A percentile compares a stretch with the other conserved stretches of the same genome.
phyloP scores from a whole-genome alignment of 2,329 filamentous ascomycete species.

The Exophiala spinifera region DNA sequence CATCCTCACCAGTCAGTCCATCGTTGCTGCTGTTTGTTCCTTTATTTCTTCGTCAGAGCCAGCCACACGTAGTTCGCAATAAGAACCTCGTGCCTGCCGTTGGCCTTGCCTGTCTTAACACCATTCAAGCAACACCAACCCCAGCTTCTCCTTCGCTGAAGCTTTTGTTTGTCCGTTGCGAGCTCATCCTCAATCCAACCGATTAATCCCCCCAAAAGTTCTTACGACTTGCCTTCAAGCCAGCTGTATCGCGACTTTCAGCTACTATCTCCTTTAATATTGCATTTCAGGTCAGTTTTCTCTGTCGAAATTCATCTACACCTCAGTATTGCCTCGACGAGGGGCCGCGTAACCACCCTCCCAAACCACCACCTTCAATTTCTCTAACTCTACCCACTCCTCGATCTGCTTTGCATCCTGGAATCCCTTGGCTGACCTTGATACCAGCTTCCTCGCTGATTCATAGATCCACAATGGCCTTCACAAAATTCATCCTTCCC shows the following conservation, averaged over 20 bases:
- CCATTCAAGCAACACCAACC: conserved; percentile 19
- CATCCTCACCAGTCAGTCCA: conserved; percentile 25
- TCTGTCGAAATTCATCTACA: neutral
- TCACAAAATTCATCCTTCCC: conserved; percentile 56
- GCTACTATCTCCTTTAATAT: conserved; percentile 28
- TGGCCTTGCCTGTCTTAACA: conserved; percentile 20
- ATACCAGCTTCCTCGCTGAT: conserved; percentile 20
- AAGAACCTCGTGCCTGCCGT: conserved; percentile 27
- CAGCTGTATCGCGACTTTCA: conserved; percentile 13
- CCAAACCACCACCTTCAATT: too few relatives aligned
- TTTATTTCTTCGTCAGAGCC: conserved; percentile 31
- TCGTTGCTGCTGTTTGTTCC: conserved; percentile 36
- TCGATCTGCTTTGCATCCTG: conserved; percentile 1
- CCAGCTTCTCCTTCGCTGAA: conserved; percentile 27
- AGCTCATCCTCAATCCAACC: conserved; percentile 17
- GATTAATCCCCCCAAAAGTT: conserved; percentile 25
- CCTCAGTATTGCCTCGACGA: neutral
- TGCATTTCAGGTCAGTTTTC: conserved; percentile 29
- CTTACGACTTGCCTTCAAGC: conserved; percentile 19
- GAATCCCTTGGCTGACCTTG: conserved; percentile 17
- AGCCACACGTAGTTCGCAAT: conserved; percentile 26
- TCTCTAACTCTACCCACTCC: conserved; percentile 1
- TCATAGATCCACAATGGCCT: conserved; percentile 43
- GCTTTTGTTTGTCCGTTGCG: conserved; percentile 22
- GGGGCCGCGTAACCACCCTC: neutral